phyloP scores from a whole-genome alignment of 2,329 filamentous ascomycete genomes.

The Alternaria triticimaculans region DNA sequence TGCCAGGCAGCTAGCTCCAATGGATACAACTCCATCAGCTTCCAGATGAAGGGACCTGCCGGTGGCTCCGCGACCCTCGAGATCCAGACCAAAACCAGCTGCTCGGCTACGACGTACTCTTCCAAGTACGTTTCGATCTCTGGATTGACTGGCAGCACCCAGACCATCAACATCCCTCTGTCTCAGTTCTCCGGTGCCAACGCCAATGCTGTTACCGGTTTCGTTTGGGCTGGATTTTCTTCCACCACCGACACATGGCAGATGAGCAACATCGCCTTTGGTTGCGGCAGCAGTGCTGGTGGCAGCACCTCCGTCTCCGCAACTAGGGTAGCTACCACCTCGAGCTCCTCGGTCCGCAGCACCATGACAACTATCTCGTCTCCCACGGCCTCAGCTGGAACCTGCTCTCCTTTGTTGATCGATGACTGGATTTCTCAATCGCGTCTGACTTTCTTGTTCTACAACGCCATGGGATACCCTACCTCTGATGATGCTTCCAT shows the following conservation, averaged over 20 bases:
- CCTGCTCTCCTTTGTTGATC: conserved; percentile 57
- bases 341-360: neutral
- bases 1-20: conserved; percentile 56
- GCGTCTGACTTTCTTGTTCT: conserved; percentile 65
- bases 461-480: conserved; percentile 64
- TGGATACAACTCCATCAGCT: conserved; percentile 57
- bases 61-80: conserved; percentile 53
- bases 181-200: conserved; percentile 59
- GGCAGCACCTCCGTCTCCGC: conserved; percentile 4
- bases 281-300: conserved; percentile 43
- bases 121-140: conserved; percentile 56
- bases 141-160: conserved; percentile 57
- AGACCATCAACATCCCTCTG: conserved; percentile 60
- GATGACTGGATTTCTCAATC: conserved; percentile 70
- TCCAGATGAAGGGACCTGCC: conserved; percentile 56
- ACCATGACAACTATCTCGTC: conserved; percentile 7
- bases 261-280: conserved; percentile 57
- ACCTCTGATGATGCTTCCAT: conserved; percentile 65
- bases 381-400: conserved; percentile 29
- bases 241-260: conserved; percentile 53
- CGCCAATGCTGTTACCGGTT: conserved; percentile 55
- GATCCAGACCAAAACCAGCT: conserved; percentile 57
- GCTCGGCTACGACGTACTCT: conserved; percentile 50
- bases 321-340: neutral
- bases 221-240: conserved; percentile 56